A percentile compares a stretch with the other conserved stretches of the same genome.
Evolutionary conservation across 306 rosid genomes (phyloP).

Genomic region (Pterocarpus santalinus): DNA sequence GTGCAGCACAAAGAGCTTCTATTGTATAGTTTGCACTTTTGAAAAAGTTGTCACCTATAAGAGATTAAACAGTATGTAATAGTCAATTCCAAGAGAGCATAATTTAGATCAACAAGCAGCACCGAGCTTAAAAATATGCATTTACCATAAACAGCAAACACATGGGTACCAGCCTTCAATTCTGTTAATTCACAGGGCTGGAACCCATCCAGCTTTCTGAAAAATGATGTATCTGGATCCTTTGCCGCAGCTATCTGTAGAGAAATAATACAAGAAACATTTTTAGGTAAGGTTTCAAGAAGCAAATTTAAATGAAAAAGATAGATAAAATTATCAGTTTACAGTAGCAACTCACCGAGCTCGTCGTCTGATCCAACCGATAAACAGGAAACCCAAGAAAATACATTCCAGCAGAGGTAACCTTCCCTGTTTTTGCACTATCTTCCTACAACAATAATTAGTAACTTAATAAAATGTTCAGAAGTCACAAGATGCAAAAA

Average conservation of each 20-base stretch:
- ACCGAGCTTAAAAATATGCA: conserved; percentile 26
- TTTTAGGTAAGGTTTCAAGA: conserved; percentile 17
- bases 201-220: conserved; percentile 91
- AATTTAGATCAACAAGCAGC: conserved; percentile 9
- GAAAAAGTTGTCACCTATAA: conserved; percentile 96
- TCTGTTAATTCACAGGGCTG: conserved; percentile 94
- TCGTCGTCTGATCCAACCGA: conserved; percentile 84
- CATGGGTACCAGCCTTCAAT: conserved; percentile 93
- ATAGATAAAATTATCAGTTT: conserved; percentile 14
- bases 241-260: conserved; percentile 82
- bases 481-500: background rate
- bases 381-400: conserved; percentile 98
- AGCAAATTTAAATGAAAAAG: conserved; percentile 36
- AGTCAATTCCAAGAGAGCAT: conserved; percentile 31
- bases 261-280: conserved; percentile 31
- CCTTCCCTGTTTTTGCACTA: conserved; percentile 83
- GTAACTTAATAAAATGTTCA: conserved; percentile 41
- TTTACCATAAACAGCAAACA: conserved; percentile 94
- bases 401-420: conserved; percentile 96
- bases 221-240: conserved; percentile 96
- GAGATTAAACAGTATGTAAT: conserved; percentile 34
- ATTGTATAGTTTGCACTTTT: conserved; percentile 94
- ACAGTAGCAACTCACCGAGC: conserved; percentile 70
- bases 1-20: conserved; percentile 84
- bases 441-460: conserved; percentile 78